Base-by-base conservation (phyloP, 106 monocot species). In the Dendrobium catenatum region DNA sequence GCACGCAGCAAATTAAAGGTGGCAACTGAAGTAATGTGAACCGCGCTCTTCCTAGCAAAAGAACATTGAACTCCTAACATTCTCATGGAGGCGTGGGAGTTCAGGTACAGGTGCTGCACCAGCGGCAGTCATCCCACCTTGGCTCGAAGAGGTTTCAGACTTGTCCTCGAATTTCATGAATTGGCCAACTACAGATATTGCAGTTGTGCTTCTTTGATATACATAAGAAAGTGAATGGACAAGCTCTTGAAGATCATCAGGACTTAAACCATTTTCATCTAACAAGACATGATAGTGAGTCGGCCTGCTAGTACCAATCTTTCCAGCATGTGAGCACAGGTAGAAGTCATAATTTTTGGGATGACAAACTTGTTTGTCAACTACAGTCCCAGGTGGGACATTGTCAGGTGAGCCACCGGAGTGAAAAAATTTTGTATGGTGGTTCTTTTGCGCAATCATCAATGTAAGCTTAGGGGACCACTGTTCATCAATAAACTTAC, bases 341-440 rank as follows among this genome's bases (percentile, higher is more conserved):
- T 95, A 99, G 77, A 99, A 99, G 43, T 99, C 98, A 87, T 87
- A 95, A 46, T 99, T 99, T 48, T 83, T 73, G 0, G 95, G 98
- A 86, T 99, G 98, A 40, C 94, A 95, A n/a, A 99, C 80, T 82
- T 84, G 82, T 43, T 82, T 95, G 73, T 99, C 98, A 22, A 99
- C 89, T 59, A 98, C 91, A n/a, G 97, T 98, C 49, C 94, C 97
- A 94, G 98, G 93, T n/a, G 91, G 95, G 74, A 99, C 98, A 86
- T 99, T 99, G 31, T 99, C 88, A 37, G 86, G 83, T 18, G 84
- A 33, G 33, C 33, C 33, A 33, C 2, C 33, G 0, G 33, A 33
- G 1, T 33, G 2, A 33, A 33, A 33, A 2, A 33, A 33, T 33
- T 33, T 33, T 0, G 33, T 33, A 33, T 33, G 33, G 33, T 33